phyloP scores from a whole-genome alignment of 164 flowering plant genomes.

The Kingdonia uniflora region DNA sequence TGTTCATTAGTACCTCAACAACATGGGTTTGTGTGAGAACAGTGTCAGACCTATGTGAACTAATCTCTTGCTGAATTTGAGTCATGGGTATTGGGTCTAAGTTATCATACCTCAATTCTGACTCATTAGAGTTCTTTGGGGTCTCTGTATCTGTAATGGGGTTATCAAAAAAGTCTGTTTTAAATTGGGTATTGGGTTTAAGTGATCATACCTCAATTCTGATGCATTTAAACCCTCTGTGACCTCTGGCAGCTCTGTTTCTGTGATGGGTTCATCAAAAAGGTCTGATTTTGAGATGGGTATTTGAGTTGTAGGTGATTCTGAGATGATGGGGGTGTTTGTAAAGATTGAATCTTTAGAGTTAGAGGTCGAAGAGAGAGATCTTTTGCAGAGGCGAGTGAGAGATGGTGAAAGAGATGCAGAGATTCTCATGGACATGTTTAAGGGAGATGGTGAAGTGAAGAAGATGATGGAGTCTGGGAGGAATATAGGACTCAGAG shows the following conservation, averaged over 20 bases:
- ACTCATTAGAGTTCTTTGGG: neutral
- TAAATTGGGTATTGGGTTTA: neutral
- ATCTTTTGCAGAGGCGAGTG: neutral
- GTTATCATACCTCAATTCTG: no score
- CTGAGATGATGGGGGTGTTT: neutral
- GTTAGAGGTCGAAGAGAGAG: neutral
- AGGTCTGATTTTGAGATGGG: neutral
- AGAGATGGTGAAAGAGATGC: neutral
- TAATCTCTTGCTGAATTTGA: neutral
- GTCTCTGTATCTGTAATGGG: neutral
- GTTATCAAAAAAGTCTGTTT: neutral
- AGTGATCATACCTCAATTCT: no score
- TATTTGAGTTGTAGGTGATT: neutral
- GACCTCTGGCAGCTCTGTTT: neutral
- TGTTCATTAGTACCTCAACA: no score
- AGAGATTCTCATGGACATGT: constrained; percentile 2
- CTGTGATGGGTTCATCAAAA: neutral
- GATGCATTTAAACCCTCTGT: no score
- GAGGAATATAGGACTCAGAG: no score
- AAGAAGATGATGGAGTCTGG: no score
- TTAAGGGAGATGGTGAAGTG: no score
- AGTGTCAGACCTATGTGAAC: neutral
- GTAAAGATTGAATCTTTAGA: neutral
- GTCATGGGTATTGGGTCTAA: neutral
- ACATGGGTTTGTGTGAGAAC: neutral